These are phyloP conservation scores for Aplosporella prunicola DNA, from an alignment of 2,329 filamentous ascomycete species.

Conservation along the genomic window DNA sequence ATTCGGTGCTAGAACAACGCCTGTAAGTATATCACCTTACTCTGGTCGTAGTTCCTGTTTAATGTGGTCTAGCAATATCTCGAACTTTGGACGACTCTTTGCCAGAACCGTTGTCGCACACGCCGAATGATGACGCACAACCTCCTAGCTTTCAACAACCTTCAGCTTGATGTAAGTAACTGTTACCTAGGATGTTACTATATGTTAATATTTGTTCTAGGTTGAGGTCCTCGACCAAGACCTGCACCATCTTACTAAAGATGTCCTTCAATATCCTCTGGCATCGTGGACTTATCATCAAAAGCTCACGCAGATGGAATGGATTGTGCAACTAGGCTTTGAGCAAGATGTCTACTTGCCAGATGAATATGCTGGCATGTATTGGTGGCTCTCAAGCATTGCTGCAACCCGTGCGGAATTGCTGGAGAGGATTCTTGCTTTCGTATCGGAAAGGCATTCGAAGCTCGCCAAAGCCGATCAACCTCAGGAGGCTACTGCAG, in stretches of 20 bases:
- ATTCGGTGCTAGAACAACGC: conserved; percentile 47
- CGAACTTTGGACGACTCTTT: conserved; percentile 73
- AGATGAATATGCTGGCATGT: conserved; percentile 80
- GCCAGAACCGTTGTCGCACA: conserved; percentile 82
- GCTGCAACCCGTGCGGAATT: conserved; percentile 15
- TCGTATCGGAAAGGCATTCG: not conserved
- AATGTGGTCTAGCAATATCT: conserved; percentile 54
- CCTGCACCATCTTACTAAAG: conserved; percentile 50
- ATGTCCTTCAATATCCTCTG: conserved; percentile 59
- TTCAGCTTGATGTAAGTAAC: conserved; percentile 61
- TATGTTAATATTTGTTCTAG: conserved; percentile 17
- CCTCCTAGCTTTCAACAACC: conserved; percentile 70
- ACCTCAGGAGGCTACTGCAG: not conserved
- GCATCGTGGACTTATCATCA: conserved; percentile 86
- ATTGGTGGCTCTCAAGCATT: conserved; percentile 48
- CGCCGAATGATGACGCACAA: conserved; percentile 83
- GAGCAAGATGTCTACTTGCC: conserved; percentile 83
- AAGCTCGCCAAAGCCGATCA: not conserved
- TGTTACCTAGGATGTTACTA: not conserved
- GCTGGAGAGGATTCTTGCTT: conserved; percentile 7
- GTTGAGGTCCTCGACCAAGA: conserved; percentile 63
- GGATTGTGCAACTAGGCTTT: conserved; percentile 84
- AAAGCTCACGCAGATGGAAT: conserved; percentile 81
- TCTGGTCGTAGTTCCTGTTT: not conserved
- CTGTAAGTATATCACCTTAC: conserved; percentile 22